These are phyloP conservation scores for Alternaria sp. DNA, from an alignment of 2,329 filamentous ascomycete genomes.

Conservation along the genomic window DNA sequence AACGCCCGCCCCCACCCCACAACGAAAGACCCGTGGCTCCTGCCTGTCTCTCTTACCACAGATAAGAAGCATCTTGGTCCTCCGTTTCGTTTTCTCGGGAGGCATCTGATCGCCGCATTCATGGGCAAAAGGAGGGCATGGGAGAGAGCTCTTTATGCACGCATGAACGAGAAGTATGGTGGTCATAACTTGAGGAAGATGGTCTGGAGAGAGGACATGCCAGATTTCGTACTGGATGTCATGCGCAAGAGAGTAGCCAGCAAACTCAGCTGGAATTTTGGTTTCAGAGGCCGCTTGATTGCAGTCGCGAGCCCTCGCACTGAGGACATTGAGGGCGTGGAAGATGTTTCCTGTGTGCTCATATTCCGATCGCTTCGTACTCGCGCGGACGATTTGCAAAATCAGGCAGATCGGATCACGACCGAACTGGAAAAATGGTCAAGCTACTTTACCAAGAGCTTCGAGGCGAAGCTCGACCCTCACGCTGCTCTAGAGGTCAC, in stretches of 20 bases:
- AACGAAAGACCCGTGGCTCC: conserved; percentile 63
- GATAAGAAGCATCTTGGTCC: conserved; percentile 31
- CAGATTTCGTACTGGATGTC: conserved; percentile 50
- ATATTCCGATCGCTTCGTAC: conserved; percentile 36
- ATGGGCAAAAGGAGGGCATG: conserved; percentile 35
- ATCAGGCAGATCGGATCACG: conserved; percentile 21
- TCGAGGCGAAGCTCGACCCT: conserved; percentile 33
- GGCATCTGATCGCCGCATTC: conserved; percentile 22
- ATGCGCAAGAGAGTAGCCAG: conserved; percentile 50
- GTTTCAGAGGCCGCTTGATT: conserved; percentile 31
- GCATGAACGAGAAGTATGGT: conserved; percentile 47
- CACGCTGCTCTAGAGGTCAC: conserved; percentile 32
- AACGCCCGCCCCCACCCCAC: conserved; percentile 64
- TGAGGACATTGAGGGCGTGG: conserved; percentile 33
- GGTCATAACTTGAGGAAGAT: conserved; percentile 43
- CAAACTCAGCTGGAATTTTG: conserved; percentile 49
- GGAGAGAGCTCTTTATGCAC: conserved; percentile 32
- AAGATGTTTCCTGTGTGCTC: conserved; percentile 42
- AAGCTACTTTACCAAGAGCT: conserved; percentile 24
- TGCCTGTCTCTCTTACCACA: conserved; percentile 56
- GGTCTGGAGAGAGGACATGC: conserved; percentile 60
- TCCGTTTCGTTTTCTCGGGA: conserved; percentile 33
- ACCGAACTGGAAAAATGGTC: conserved; percentile 35
- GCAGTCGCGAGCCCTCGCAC: conserved; percentile 30
- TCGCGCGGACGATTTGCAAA: conserved; percentile 34